Conservation (phyloP, 2,329 filamentous ascomycete species). For the Sporothrix euskadiensis region DNA sequence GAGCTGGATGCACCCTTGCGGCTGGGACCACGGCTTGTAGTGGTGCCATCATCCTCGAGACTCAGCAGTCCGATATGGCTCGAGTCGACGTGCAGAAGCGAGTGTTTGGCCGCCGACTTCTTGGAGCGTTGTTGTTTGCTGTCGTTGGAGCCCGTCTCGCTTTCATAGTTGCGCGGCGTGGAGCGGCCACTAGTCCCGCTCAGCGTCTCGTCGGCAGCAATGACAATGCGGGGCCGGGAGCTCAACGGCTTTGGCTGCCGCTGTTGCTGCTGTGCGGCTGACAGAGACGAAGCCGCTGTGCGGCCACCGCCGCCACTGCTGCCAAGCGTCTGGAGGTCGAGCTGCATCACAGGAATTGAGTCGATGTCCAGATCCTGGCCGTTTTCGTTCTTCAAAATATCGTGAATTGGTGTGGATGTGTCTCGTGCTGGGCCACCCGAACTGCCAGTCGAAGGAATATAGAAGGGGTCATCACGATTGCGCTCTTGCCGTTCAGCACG, state of each 20-base stretch:
- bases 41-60: constrained; percentile 56
- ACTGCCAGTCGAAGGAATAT: constrained; percentile 59
- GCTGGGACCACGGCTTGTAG: constrained; percentile 29
- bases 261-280: background rate
- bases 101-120: constrained; percentile 52
- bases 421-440: constrained; percentile 45
- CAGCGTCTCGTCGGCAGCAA: constrained; percentile 75
- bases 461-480: constrained; percentile 93
- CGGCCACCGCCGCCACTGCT: constrained; percentile 29
- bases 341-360: constrained; percentile 91
- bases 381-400: constrained; percentile 70
- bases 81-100: constrained; percentile 81
- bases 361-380: constrained; percentile 85
- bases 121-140: constrained; percentile 47
- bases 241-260: constrained; percentile 37
- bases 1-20: constrained; percentile 27
- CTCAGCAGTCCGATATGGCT: constrained; percentile 74
- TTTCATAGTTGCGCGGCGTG: constrained; percentile 55
- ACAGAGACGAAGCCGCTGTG: constrained; percentile 37
- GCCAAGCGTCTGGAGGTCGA: constrained; percentile 67
- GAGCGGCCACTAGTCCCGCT: constrained; percentile 38
- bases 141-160: constrained; percentile 52
- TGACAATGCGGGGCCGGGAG: constrained; percentile 61
- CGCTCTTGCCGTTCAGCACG: constrained; percentile 77
- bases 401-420: constrained; percentile 75